Evolutionary conservation across 2,329 filamentous ascomycete species (phyloP).

Genomic region (Microcera coccophila): DNA sequence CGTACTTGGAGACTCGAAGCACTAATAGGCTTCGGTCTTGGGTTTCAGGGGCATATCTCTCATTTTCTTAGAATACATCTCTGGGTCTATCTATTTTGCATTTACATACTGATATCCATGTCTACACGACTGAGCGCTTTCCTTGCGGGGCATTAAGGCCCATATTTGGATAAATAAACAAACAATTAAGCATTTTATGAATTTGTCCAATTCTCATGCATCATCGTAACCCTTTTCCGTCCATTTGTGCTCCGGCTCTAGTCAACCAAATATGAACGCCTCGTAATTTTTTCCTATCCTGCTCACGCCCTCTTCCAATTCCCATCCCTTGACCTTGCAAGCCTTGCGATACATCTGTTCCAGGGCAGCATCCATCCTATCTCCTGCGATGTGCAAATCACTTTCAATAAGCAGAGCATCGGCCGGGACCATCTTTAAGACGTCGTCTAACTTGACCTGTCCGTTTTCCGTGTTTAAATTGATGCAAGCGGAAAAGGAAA

Average conservation of each 20-base stretch:
- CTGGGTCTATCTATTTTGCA: background rate
- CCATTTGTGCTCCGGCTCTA: too few species aligned
- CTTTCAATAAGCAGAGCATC: constrained; percentile 82
- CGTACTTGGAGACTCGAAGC: constrained; percentile 23
- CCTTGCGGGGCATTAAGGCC: background rate
- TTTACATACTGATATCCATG: background rate
- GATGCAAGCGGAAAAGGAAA: constrained; percentile 82
- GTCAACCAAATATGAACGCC: constrained; percentile 65
- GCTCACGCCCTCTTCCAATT: constrained; percentile 64
- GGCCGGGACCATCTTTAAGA: constrained; percentile 71
- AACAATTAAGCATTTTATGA: background rate
- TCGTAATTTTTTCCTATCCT: constrained; percentile 71
- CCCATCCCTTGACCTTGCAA: constrained; percentile 76
- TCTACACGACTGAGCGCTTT: background rate
- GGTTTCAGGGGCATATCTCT: too few species aligned
- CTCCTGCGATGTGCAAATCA: constrained; percentile 79
- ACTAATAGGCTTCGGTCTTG: constrained; percentile 9
- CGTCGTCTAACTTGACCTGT: constrained; percentile 51
- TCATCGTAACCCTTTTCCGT: background rate
- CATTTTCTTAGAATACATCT: background rate
- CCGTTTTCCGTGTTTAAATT: constrained; percentile 61
- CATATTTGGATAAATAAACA: background rate
- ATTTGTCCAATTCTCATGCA: background rate
- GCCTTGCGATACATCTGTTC: constrained; percentile 73
- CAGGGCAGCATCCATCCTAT: constrained; percentile 71